Evolutionary conservation across 352 stramenopile genomes (phyloP).

Genomic region (Phytophthora multivora): DNA sequence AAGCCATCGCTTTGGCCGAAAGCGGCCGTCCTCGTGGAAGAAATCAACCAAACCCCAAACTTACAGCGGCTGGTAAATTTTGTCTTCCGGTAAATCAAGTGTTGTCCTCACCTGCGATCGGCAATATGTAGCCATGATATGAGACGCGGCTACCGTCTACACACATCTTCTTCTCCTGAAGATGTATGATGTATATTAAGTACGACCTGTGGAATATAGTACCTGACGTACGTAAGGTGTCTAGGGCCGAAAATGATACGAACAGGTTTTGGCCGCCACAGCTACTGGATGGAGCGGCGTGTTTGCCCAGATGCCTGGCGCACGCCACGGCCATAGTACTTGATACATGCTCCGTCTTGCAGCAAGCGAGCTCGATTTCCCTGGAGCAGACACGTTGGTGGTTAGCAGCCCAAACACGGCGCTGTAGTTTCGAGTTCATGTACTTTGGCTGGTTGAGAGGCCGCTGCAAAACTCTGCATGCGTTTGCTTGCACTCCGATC

Average conservation of each 20-base stretch:
- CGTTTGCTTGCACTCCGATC: slow-evolving; percentile 5
- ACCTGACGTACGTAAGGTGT: neutral
- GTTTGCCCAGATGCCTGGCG: slow-evolving; percentile 18
- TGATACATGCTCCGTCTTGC: slow-evolving; percentile 28
- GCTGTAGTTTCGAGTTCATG: neutral
- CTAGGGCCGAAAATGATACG: slow-evolving; percentile 26
- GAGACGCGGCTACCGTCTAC: slow-evolving; percentile 6
- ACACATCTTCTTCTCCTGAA: neutral
- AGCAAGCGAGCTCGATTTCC: slow-evolving; percentile 6
- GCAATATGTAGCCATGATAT: slow-evolving; percentile 26
- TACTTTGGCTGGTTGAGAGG: neutral
- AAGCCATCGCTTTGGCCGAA: slow-evolving; percentile 17
- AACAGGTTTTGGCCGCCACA: slow-evolving; percentile 21
- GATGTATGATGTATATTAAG: neutral
- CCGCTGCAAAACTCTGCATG: slow-evolving; percentile 6
- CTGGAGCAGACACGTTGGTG: slow-evolving; percentile 12
- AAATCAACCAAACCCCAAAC: slow-evolving; percentile 32
- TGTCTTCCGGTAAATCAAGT: slow-evolving; percentile 35
- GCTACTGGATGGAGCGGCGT: slow-evolving; percentile 24
- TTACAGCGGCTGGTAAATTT: slow-evolving; percentile 23
- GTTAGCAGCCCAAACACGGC: neutral
- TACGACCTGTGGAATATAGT: slow-evolving; percentile 18
- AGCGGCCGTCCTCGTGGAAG: slow-evolving; percentile 26
- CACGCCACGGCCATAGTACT: slow-evolving; percentile 15
- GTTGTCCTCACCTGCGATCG: slow-evolving; percentile 17